A percentile compares a stretch with the other conserved stretches of the same genome.
phyloP scores from a whole-genome alignment of 2,329 filamentous ascomycete species.

The Fusarium pininemorale region DNA sequence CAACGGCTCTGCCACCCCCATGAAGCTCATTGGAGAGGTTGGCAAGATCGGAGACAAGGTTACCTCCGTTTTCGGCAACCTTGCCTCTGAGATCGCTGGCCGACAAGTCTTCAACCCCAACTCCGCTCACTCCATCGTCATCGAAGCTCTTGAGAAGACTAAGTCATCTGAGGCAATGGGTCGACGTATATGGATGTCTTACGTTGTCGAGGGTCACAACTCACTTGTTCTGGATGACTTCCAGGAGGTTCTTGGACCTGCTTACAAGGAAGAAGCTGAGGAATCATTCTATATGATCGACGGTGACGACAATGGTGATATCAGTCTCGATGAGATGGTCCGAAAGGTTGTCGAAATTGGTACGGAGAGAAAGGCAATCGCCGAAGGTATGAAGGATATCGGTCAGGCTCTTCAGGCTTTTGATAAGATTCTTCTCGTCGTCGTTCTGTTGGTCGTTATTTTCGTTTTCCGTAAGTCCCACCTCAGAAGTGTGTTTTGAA shows the following conservation, averaged over 20 bases:
- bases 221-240: conserved; percentile 83
- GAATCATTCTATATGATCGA: conserved; percentile 86
- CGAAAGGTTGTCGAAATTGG: conserved; percentile 85
- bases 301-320: conserved; percentile 89
- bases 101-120: conserved; percentile 95
- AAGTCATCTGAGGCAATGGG: conserved; percentile 89
- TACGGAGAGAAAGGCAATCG: conserved; percentile 86
- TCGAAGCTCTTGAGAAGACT: conserved; percentile 87
- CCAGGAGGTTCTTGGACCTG: conserved; percentile 82
- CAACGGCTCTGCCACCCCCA: conserved; percentile 75
- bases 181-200: conserved; percentile 97
- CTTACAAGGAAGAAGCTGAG: conserved; percentile 79
- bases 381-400: conserved; percentile 96
- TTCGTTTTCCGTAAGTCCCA: conserved; percentile 77
- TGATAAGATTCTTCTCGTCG: conserved; percentile 82
- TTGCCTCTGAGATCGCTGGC: conserved; percentile 93
- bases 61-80: conserved; percentile 90
- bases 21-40: conserved; percentile 80
- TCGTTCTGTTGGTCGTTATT: conserved; percentile 82
- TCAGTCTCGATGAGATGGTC: conserved; percentile 95
- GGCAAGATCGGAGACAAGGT: conserved; percentile 91
- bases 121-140: conserved; percentile 87
- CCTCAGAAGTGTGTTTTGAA: background rate
- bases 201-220: conserved; percentile 89
- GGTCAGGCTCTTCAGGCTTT: conserved; percentile 92